These are phyloP conservation scores for Jamesozyma rosinii DNA, from an alignment of 805 yeast genomes.

Conservation along the genomic window DNA sequence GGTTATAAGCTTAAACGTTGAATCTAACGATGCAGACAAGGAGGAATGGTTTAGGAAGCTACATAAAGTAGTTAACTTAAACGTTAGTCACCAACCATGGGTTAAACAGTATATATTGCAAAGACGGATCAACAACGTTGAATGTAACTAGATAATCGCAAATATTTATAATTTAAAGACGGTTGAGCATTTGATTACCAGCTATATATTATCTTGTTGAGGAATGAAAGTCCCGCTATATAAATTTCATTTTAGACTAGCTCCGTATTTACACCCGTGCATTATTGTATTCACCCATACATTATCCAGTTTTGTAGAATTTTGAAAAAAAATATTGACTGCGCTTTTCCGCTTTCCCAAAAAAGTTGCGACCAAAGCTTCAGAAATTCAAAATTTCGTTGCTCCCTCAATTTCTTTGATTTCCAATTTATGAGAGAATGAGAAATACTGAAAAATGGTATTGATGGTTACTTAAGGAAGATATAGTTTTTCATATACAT, in stretches of 20 bases:
- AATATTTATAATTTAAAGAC: no score
- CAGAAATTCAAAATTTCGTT: not conserved
- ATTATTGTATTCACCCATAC: no score
- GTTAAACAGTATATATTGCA: conserved; percentile 32
- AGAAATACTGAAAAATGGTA: not conserved
- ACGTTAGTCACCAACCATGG: conserved; percentile 56
- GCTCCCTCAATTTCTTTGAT: not conserved
- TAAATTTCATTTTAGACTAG: no score
- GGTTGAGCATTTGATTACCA: no score
- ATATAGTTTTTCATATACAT: not conserved
- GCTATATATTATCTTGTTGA: no score
- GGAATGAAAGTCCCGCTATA: not conserved
- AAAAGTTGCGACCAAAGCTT: not conserved
- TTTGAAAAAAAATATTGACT: no score
- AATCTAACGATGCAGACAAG: conserved; percentile 47
- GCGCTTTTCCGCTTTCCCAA: not conserved
- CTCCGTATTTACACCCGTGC: no score
- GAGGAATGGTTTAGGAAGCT: conserved; percentile 54
- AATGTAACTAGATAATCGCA: no score
- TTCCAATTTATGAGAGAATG: not conserved
- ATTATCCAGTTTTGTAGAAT: no score
- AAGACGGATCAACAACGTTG: not conserved
- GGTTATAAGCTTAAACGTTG: conserved; percentile 73
- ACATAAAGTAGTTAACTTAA: conserved; percentile 46
- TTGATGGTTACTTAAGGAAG: not conserved